phyloP scores from a whole-genome alignment of 306 rosid genomes.

The Herpetospermum pedunculosum region DNA sequence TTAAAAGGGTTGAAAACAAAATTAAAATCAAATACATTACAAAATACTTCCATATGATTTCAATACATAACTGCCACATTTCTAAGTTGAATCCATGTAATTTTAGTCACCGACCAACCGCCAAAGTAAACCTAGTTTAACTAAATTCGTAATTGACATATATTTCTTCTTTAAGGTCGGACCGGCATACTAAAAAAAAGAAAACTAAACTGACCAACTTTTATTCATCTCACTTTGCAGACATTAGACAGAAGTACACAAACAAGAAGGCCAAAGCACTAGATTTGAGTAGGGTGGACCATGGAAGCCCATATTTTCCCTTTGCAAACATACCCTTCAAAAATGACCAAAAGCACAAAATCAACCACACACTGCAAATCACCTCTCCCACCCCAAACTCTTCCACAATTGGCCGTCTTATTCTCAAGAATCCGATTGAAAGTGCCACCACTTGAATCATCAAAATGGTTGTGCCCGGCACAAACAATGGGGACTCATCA shows the following conservation, averaged over 20 bases:
- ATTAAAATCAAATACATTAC: too few species aligned
- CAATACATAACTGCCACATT: too few species aligned
- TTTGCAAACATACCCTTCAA: constrained; percentile 38
- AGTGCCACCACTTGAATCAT: constrained; percentile 34
- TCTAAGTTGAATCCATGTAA: too few species aligned
- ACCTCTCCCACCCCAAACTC: constrained; percentile 37
- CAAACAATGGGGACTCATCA: constrained; percentile 34
- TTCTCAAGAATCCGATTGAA: constrained; percentile 13
- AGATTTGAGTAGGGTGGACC: constrained; percentile 27
- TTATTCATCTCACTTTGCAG: background rate
- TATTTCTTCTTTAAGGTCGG: too few species aligned
- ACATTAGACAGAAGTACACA: constrained; percentile 18
- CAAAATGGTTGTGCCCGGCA: constrained; percentile 49
- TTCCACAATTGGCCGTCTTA: background rate
- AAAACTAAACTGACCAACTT: background rate
- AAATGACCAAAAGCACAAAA: constrained; percentile 41
- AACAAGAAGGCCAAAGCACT: constrained; percentile 24
- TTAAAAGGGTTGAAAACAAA: too few species aligned
- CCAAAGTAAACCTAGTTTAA: too few species aligned
- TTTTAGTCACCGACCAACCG: too few species aligned
- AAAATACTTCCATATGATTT: too few species aligned
- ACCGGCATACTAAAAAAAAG: too few species aligned
- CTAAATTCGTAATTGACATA: too few species aligned
- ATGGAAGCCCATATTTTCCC: constrained; percentile 53
- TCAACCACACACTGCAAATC: constrained; percentile 27